phyloP scores from a whole-genome alignment of 495 filamentous ascomycete genomes.

The Xanthoparmelia taractica region DNA sequence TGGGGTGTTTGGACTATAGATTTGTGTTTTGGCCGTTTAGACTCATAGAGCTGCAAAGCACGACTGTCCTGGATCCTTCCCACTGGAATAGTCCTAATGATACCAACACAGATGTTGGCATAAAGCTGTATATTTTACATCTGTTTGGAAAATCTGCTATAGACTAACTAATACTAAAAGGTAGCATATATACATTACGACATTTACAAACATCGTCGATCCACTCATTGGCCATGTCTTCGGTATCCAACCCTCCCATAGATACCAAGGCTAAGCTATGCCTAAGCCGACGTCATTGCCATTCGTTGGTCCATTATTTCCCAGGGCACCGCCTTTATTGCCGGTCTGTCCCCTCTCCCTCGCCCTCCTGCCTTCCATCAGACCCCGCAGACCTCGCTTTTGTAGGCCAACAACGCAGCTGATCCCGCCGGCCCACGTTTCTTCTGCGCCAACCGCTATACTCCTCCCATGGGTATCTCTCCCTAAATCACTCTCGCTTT shows the following conservation, averaged over 20 bases:
- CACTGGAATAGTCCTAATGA: too few species aligned
- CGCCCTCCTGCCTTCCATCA: slow-evolving; percentile 92
- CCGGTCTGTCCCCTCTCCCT: slow-evolving; percentile 53
- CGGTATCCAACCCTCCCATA: background rate
- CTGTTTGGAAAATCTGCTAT: background rate
- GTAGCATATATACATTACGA: background rate
- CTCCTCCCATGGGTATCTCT: slow-evolving; percentile 41
- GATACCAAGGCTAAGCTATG: slow-evolving; percentile 21
- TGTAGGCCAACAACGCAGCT: slow-evolving; percentile 94
- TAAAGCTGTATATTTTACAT: background rate
- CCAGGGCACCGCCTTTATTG: slow-evolving; percentile 11
- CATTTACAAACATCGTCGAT: background rate
- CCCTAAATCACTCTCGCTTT: slow-evolving; percentile 28
- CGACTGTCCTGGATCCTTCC: background rate
- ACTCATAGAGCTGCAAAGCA: background rate
- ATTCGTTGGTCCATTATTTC: slow-evolving; percentile 25
- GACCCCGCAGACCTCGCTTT: slow-evolving; percentile 80
- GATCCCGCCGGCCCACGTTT: slow-evolving; percentile 71
- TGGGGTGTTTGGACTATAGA: slow-evolving; percentile 1
- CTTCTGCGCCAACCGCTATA: slow-evolving; percentile 30
- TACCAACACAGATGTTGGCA: background rate
- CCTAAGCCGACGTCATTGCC: slow-evolving; percentile 1
- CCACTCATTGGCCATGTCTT: background rate
- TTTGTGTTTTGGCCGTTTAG: background rate
- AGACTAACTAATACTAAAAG: background rate